Evolutionary conservation across 2,329 filamentous ascomycete genomes (phyloP).

Genomic region (Fusarium falciforme): DNA sequence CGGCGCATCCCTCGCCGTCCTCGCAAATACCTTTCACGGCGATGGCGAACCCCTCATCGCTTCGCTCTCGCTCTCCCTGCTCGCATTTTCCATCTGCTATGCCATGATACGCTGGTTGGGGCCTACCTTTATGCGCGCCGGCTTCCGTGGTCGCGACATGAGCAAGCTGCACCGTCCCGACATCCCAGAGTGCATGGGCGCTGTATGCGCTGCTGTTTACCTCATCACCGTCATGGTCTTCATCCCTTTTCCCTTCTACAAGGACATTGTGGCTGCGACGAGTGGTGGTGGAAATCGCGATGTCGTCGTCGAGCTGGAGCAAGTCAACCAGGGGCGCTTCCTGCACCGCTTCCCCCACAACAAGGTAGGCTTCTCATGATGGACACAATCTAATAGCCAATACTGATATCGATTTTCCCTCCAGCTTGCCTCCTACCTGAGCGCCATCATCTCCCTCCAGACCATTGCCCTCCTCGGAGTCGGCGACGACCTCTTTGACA

Average conservation of each 20-base stretch:
- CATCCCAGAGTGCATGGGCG: constrained; percentile 96
- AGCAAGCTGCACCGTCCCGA: constrained; percentile 76
- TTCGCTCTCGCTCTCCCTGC: constrained; percentile 84
- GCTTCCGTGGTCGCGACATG: constrained; percentile 90
- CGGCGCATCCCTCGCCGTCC: constrained; percentile 76
- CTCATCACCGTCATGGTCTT: constrained; percentile 90
- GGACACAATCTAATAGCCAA: not conserved
- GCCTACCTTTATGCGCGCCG: constrained; percentile 86
- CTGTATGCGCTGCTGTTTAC: constrained; percentile 92
- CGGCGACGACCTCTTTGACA: constrained; percentile 96
- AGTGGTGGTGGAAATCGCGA: constrained; percentile 94
- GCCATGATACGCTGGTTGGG: constrained; percentile 94
- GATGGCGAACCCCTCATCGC: constrained; percentile 92
- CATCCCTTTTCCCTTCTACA: constrained; percentile 97
- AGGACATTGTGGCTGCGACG: constrained; percentile 95
- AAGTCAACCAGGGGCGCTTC: constrained; percentile 84
- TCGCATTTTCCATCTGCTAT: constrained; percentile 86
- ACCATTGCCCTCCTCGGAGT: constrained; percentile 91
- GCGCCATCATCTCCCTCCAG: constrained; percentile 92
- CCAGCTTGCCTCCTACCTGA: constrained; percentile 92
- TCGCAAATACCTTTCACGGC: constrained; percentile 83
- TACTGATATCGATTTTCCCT: not conserved
- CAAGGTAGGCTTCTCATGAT: constrained; percentile 69
- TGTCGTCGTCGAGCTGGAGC: constrained; percentile 78
- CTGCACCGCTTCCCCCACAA: constrained; percentile 93